Conservation (phyloP, 1,284 basidiomycete genomes). For the Melampsora larici-populina region DNA sequence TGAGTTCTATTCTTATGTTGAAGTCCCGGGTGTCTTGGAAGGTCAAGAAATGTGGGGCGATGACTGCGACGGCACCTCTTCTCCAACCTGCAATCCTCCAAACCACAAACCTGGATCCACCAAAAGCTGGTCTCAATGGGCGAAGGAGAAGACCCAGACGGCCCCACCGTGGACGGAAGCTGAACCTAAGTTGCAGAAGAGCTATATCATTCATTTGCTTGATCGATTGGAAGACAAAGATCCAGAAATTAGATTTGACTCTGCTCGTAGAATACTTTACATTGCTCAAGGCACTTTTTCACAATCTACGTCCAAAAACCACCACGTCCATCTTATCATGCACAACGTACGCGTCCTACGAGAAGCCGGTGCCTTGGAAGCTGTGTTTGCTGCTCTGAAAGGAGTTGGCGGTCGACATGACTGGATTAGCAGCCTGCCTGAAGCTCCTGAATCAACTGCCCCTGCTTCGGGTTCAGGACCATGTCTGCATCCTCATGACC, state of each 20-base stretch:
- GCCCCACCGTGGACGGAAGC: conserved; percentile 25
- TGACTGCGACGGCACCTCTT: conserved; percentile 7
- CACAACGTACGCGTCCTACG: conserved; percentile 74
- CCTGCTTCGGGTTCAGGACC: conserved; percentile 1
- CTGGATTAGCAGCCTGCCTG: conserved; percentile 41
- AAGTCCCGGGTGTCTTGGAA: conserved; percentile 84
- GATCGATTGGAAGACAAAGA: conserved; percentile 81
- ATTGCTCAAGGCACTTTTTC: conserved; percentile 88
- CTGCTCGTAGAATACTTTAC: conserved; percentile 81
- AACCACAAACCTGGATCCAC: conserved; percentile 21
- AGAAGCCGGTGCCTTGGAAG: conserved; percentile 34
- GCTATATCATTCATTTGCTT: conserved; percentile 71
- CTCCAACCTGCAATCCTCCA: conserved; percentile 5
- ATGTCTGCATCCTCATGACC: conserved; percentile 56
- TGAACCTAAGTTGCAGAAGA: conserved; percentile 39
- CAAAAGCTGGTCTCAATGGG: conserved; percentile 40
- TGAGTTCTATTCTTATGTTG: conserved; percentile 97
- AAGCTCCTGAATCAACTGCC: conserved; percentile 17
- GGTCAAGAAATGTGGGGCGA: conserved; percentile 83
- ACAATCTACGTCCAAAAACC: conserved; percentile 82
- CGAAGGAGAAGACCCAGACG: conserved; percentile 13
- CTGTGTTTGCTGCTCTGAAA: conserved; percentile 36
- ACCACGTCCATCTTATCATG: conserved; percentile 92
- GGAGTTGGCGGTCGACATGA: conserved; percentile 37
- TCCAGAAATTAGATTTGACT: conserved; percentile 75